Base-by-base conservation (phyloP, 495 filamentous ascomycete genomes). In the Annulohypoxylon maeteangense region DNA sequence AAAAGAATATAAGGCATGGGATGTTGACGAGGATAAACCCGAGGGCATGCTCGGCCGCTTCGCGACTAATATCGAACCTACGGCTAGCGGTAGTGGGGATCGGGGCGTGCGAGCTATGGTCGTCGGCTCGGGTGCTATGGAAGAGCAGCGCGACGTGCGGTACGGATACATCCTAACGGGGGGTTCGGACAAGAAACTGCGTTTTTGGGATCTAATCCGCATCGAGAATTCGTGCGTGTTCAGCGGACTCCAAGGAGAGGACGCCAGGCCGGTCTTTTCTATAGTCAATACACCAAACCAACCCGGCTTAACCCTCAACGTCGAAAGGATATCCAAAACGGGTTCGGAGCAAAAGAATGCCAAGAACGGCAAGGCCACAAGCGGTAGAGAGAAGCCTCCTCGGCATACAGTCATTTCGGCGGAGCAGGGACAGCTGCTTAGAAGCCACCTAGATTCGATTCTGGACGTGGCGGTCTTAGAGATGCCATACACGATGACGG, bases 31-130 rank as follows among this genome's bases (percentile, higher is more conserved):
- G 40, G 94, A 97, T 70, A 88, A 87, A 62, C 89, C 92, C 1
- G 94, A 97, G 78, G 89, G 92, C 3, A 94, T 98, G 90, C 87
- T 99, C 16, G 90, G 89, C 36, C 91, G 93, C 4, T 97, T 97
- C 75, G 93, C 93, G 18, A 91, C 90, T 0, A 86, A 89, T 16
- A 84, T 90, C 40, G 90, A 91, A 62, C 83, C 87, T 3, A 80
- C 79, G 0, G 79, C 82, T 23, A 76, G 76, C 44, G 80, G 81
- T 31, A 85, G 79, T 67, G 76, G 81, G 62, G 80, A 88, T 79
- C 78, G 85, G 23, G 88, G 87, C 1, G 87, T 92, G 64, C 84
- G 87, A 31, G 87, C 87, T n/a, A 87, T 88, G 81, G 79, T 83
- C 2, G 81, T 83, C 0, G 86, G 85, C 7, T 81, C 82, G 3